Evolutionary conservation across 2,329 filamentous ascomycete genomes (phyloP).

Genomic region (Fonsecaea pedrosoi): DNA sequence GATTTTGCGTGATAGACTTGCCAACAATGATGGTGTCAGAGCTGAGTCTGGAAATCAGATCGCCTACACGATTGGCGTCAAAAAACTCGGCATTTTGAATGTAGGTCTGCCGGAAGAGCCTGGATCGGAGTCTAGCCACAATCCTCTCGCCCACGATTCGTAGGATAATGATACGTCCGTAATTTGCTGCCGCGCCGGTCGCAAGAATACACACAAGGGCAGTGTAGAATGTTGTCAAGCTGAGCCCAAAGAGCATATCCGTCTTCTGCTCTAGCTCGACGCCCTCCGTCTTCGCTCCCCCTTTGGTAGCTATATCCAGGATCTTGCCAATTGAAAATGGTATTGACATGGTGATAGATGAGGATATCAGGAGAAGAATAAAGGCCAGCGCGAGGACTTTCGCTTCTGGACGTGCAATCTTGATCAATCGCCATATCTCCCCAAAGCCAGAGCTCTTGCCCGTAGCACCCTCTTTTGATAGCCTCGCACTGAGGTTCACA

Average conservation of each 20-base stretch:
- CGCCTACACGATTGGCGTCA: slow-evolving; percentile 94
- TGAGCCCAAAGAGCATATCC: slow-evolving; percentile 78
- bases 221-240: slow-evolving; percentile 85
- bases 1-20: slow-evolving; percentile 97
- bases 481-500: slow-evolving; percentile 83
- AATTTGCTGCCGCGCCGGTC: slow-evolving; percentile 87
- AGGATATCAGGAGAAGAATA: slow-evolving; percentile 84
- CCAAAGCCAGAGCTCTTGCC: slow-evolving; percentile 65
- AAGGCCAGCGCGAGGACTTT: slow-evolving; percentile 81
- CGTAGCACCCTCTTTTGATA: slow-evolving; percentile 77
- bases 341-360: slow-evolving; percentile 91
- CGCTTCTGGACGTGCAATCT: slow-evolving; percentile 85
- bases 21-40: slow-evolving; percentile 98
- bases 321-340: slow-evolving; percentile 97
- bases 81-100: slow-evolving; percentile 95
- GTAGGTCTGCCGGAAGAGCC: slow-evolving; percentile 89
- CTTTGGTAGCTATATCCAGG: slow-evolving; percentile 85
- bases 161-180: slow-evolving; percentile 89
- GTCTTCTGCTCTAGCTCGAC: slow-evolving; percentile 58
- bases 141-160: slow-evolving; percentile 95
- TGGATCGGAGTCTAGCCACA: slow-evolving; percentile 84
- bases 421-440: slow-evolving; percentile 86
- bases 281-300: slow-evolving; percentile 52
- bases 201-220: slow-evolving; percentile 78
- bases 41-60: slow-evolving; percentile 91